These are phyloP conservation scores for Citrullus mucosospermus DNA, from an alignment of 306 rosid species.

Conservation along the genomic window DNA sequence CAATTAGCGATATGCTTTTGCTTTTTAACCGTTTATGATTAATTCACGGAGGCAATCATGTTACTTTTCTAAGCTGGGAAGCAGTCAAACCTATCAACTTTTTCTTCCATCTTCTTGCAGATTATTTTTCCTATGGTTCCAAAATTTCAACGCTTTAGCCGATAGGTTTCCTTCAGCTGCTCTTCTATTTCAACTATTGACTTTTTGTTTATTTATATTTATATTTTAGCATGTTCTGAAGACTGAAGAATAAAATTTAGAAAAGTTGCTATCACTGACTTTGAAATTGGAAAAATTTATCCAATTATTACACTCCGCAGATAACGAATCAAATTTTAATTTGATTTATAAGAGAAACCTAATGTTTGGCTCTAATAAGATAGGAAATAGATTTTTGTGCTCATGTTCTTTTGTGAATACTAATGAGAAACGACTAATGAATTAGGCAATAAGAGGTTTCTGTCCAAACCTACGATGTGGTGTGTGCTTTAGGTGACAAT, in stretches of 20 bases:
- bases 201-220: neutral
- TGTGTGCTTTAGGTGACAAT: neutral
- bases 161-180: neutral
- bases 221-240: neutral
- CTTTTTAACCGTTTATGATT: neutral
- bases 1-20: neutral
- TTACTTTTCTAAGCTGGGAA: constrained; percentile 2
- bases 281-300: neutral
- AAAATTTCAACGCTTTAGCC: neutral
- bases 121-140: neutral
- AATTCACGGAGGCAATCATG: constrained; percentile 1
- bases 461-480: neutral
- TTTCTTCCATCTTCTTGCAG: neutral
- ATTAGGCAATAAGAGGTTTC: neutral
- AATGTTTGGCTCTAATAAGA: neutral
- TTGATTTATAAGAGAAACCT: neutral
- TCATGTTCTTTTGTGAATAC: neutral
- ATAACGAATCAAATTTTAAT: neutral
- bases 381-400: neutral
- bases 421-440: neutral
- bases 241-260: neutral
- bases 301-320: neutral
- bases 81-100: constrained; percentile 4
- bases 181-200: neutral
- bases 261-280: neutral